Percentiles rank a stretch among this genome's conserved stretches.
These are phyloP conservation scores for Pyronema omphalodes DNA, from an alignment of 495 filamentous ascomycete species.

Conservation along the genomic window DNA sequence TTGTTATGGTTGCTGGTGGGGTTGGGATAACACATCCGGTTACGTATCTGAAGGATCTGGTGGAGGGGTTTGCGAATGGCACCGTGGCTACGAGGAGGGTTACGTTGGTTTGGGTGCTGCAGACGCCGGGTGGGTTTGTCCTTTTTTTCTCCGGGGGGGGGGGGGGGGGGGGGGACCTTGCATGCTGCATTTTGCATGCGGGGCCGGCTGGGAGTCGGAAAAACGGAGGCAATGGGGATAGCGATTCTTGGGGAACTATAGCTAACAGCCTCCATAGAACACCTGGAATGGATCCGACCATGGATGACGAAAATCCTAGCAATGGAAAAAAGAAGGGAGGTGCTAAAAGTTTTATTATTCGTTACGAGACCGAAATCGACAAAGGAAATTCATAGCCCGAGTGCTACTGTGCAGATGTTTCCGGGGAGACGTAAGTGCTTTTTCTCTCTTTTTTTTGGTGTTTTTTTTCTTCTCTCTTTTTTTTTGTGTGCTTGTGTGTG, in stretches of 20 bases:
- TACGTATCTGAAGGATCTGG: constrained; percentile 54
- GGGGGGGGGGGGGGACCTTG: no score
- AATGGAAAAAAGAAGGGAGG: constrained; percentile 63
- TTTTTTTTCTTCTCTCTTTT: no score
- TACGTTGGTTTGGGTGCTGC: constrained; percentile 78
- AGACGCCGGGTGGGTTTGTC: constrained; percentile 34
- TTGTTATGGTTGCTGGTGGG: constrained; percentile 70
- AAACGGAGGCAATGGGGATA: no score
- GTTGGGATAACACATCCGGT: constrained; percentile 82
- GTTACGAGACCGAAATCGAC: constrained; percentile 65
- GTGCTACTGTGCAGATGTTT: constrained; percentile 76
- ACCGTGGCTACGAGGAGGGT: constrained; percentile 62
- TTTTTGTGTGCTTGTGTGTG: no score
- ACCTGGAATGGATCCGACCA: constrained; percentile 76
- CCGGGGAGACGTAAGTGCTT: constrained; percentile 38
- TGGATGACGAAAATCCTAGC: constrained; percentile 92
- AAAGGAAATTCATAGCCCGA: constrained; percentile 65
- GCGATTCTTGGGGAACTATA: constrained; percentile 5
- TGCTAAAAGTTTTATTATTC: constrained; percentile 71
- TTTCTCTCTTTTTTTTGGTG: no score
- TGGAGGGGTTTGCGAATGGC: constrained; percentile 46
- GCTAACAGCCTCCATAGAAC: constrained; percentile 31
- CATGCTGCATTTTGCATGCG: not conserved
- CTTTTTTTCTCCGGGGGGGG: not conserved
- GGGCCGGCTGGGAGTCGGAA: not conserved